Conservation (phyloP, 441 rosid genomes). For the Erodium trifolium region DNA sequence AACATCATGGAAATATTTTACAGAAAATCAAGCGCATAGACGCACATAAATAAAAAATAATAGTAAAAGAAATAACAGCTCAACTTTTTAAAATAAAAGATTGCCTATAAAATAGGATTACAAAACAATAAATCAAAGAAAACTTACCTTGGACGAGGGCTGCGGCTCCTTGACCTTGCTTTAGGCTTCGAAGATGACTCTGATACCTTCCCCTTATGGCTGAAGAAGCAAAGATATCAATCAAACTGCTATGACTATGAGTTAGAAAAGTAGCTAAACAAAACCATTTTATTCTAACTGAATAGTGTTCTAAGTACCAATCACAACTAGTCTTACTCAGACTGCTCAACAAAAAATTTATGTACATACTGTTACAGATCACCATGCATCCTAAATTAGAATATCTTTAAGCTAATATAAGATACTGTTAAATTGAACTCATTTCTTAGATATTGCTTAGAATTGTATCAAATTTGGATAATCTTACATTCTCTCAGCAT, state of each 20-base stretch:
- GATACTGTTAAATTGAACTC: no score
- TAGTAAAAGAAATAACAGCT: not conserved
- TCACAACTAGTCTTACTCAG: not conserved
- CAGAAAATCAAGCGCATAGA: not conserved
- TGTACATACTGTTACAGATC: no score
- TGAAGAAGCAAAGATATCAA: constrained; percentile 20
- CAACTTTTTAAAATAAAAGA: not conserved
- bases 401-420: no score
- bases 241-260: not conserved
- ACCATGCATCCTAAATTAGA: not conserved
- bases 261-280: not conserved
- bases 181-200: constrained; percentile 35
- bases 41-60: not conserved
- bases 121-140: constrained; percentile 9
- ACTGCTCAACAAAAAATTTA: no score
- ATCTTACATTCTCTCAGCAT: constrained; percentile 63
- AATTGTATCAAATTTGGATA: not conserved
- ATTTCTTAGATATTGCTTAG: no score
- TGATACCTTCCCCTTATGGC: constrained; percentile 36
- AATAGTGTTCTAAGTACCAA: not conserved
- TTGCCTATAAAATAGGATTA: no score
- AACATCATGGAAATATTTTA: not conserved
- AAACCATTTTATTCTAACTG: not conserved
- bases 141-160: constrained; percentile 50
- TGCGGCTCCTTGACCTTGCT: constrained; percentile 54